A percentile compares a stretch with the other conserved stretches of the same genome.
phyloP scores from a whole-genome alignment of 2,329 filamentous ascomycete species.

The Cytospora schulzeri region DNA sequence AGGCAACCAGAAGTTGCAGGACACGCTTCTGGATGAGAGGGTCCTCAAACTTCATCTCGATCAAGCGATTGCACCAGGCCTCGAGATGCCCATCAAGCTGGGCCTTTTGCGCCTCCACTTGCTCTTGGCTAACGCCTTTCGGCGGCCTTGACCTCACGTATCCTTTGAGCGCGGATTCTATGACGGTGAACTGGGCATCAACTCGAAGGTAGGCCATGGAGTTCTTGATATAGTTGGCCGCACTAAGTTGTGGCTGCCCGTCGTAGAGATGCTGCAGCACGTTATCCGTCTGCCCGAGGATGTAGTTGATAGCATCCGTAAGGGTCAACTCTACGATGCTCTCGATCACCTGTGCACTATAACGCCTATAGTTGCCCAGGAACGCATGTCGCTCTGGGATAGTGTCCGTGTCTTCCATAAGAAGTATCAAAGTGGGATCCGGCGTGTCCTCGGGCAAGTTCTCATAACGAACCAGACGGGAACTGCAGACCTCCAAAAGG shows the following conservation, averaged over 20 bases:
- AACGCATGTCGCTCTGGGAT: constrained; percentile 93
- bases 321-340: constrained; percentile 79
- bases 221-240: constrained; percentile 65
- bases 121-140: constrained; percentile 18
- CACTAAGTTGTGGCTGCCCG: constrained; percentile 66
- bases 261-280: constrained; percentile 77
- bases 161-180: constrained; percentile 86
- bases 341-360: constrained; percentile 86
- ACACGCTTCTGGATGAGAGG: constrained; percentile 81
- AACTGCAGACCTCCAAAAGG: constrained; percentile 80
- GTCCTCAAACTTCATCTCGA: constrained; percentile 76
- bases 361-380: constrained; percentile 90
- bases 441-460: constrained; percentile 79
- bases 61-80: constrained; percentile 71
- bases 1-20: constrained; percentile 79
- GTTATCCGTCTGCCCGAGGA: constrained; percentile 76
- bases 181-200: constrained; percentile 86
- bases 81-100: constrained; percentile 67
- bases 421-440: constrained; percentile 77
- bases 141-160: constrained; percentile 73
- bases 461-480: constrained; percentile 85
- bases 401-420: constrained; percentile 94
- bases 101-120: constrained; percentile 51
- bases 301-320: constrained; percentile 83
- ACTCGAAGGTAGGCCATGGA: constrained; percentile 75